These are phyloP conservation scores for Lenzites betulinus DNA, from an alignment of 768 basidiomycete species.

Conservation along the genomic window DNA sequence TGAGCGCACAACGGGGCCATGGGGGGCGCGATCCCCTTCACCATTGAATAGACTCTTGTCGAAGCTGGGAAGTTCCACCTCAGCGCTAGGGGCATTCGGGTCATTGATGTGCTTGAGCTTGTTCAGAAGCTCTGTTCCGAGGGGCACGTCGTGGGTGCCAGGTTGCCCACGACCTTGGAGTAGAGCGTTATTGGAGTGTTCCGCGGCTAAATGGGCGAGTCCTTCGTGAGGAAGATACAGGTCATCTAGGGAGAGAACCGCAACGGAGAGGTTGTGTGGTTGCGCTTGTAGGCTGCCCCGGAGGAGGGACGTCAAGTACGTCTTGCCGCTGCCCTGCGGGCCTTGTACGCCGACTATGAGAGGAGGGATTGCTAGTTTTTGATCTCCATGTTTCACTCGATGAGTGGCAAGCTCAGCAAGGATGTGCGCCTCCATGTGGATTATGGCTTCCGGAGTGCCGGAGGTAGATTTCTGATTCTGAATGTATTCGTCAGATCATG, in stretches of 20 bases:
- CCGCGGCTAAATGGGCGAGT: constrained; percentile 55
- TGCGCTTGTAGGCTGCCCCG: constrained; percentile 38
- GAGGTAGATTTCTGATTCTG: background rate
- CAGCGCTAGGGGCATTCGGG: background rate
- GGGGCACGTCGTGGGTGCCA: constrained; percentile 83
- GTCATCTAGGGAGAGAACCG: constrained; percentile 78
- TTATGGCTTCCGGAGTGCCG: constrained; percentile 35
- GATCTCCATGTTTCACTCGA: constrained; percentile 22
- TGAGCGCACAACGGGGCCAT: constrained; percentile 47
- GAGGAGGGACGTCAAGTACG: constrained; percentile 69
- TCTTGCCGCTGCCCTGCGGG: constrained; percentile 94
- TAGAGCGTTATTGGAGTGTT: constrained; percentile 62
- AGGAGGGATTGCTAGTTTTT: constrained; percentile 40
- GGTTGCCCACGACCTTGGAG: constrained; percentile 88
- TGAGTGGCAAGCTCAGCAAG: constrained; percentile 37
- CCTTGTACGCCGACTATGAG: constrained; percentile 89
- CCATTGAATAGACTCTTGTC: constrained; percentile 85
- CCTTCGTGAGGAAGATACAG: constrained; percentile 77
- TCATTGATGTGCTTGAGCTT: constrained; percentile 49
- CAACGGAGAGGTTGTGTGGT: constrained; percentile 56
- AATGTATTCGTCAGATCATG: too few species aligned
- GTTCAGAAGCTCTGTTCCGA: constrained; percentile 57
- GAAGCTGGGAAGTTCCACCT: constrained; percentile 71
- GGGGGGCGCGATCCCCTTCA: constrained; percentile 76
- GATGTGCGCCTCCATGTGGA: constrained; percentile 42